Percentiles rank a stretch among this genome's conserved stretches.
Conservation (phyloP, 495 filamentous ascomycete genomes). For the Cairneyella variabilis region DNA sequence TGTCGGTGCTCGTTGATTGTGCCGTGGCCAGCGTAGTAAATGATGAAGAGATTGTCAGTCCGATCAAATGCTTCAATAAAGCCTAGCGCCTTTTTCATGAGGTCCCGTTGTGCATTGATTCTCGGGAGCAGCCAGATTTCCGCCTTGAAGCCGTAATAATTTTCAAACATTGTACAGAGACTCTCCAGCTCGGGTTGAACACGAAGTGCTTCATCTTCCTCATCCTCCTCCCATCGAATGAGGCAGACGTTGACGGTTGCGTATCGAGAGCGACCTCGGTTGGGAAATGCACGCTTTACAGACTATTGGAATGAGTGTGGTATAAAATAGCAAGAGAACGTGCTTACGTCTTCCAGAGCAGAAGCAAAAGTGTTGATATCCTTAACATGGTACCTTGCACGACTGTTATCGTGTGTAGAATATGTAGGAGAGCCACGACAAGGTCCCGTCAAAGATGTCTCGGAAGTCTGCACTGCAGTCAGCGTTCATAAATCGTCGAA, state of each 20-base stretch:
- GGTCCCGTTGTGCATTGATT: constrained; percentile 44
- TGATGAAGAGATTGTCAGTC: constrained; percentile 44
- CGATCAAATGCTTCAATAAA: constrained; percentile 47
- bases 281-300: constrained; percentile 11
- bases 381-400: background rate
- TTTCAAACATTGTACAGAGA: constrained; percentile 22
- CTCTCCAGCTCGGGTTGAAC: constrained; percentile 5
- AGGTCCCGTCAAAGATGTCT: no score
- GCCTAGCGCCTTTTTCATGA: constrained; percentile 44
- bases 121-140: constrained; percentile 49
- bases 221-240: constrained; percentile 13
- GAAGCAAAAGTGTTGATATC: background rate
- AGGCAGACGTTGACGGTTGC: constrained; percentile 9
- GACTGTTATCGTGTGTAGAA: background rate
- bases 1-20: constrained; percentile 47
- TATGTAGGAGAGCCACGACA: background rate
- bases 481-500: no score
- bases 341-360: background rate
- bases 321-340: background rate
- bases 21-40: constrained; percentile 54
- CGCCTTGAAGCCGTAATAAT: constrained; percentile 44
- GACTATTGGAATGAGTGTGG: background rate
- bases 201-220: background rate
- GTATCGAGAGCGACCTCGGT: constrained; percentile 12
- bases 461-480: no score